Conservation (phyloP, 345 rosid genomes). For the Linum trigynum region DNA sequence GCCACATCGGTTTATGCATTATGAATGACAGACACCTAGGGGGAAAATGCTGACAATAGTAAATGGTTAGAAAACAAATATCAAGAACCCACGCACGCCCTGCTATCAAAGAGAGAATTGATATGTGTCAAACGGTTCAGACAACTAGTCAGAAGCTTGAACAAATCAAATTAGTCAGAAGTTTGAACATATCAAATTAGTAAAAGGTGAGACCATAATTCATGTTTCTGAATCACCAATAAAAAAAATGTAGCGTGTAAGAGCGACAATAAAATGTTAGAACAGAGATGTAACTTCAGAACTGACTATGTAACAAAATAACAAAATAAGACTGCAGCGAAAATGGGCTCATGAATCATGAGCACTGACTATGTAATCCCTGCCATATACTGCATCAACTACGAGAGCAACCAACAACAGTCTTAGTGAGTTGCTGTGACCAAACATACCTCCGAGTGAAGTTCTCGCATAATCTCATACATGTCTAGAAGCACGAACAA, state of each 20-base stretch:
- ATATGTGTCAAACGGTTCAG: not conserved
- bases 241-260: not conserved
- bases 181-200: too few relatives aligned
- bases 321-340: too few relatives aligned
- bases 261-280: not conserved
- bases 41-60: not conserved
- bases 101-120: not conserved
- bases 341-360: too few relatives aligned
- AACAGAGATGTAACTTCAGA: not conserved
- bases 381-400: not conserved
- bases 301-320: too few relatives aligned
- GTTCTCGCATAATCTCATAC: conserved; percentile 97
- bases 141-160: not conserved
- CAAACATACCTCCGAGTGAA: conserved; percentile 76
- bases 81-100: not conserved
- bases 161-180: too few relatives aligned
- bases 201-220: not conserved
- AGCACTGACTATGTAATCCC: too few relatives aligned
- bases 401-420: conserved; percentile 2
- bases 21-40: too few relatives aligned
- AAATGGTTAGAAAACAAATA: too few relatives aligned
- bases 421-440: not conserved
- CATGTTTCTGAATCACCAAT: not conserved
- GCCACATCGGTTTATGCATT: not conserved
- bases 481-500: conserved; percentile 94